Evolutionary conservation across 2,329 filamentous ascomycete species (phyloP), one percentile per base, ranked within the genome.

Genomic region (Eurotiales sp.): DNA sequence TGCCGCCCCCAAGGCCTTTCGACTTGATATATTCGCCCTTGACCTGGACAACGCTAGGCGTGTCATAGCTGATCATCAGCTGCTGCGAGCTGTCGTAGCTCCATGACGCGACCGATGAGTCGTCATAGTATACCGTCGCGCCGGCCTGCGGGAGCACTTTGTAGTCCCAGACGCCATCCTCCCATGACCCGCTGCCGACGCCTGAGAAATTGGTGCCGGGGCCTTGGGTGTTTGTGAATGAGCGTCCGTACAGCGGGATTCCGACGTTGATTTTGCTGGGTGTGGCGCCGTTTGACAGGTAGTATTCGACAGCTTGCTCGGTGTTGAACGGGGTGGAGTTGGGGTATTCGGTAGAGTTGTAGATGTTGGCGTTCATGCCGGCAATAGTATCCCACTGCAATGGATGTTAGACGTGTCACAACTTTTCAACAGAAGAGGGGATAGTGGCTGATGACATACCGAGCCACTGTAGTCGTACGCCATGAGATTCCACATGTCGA

Each of bases 191-290:
- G 50, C 84, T 77, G 1, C 90, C 91, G 8, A 88, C 77, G 6
- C 90, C 90, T 44, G 69, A 79, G 70, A 80, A 96, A 0, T 81
- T 72, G 27, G 75, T 68, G 1, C 92, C 92, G 0, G 83, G 79
- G 0, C 90, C 91, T 22, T 86, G 78, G 0, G 92, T 96, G 57
- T 83, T 81, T 59, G 84, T 78, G 66, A 96, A 97, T 0, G 88
- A 83, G 30, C 90, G 87, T 1, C 92, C 92, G 65, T 96, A 97
- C 11, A 97, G 75, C 2, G 92, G 91, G 87, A 96, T 92, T 2
- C 92, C 91, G 12, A 96, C 69, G 3, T 96, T 87, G 49, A 97
- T 82, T 72, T 96, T 96, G 55, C 76, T 64, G 0, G 83, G 65
- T 0, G 78, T 64, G 0, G 96, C 83, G 6, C 85, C 84, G 3